Evolutionary conservation across 495 filamentous ascomycete species (phyloP).

Genomic region (Penicillium desertorum): DNA sequence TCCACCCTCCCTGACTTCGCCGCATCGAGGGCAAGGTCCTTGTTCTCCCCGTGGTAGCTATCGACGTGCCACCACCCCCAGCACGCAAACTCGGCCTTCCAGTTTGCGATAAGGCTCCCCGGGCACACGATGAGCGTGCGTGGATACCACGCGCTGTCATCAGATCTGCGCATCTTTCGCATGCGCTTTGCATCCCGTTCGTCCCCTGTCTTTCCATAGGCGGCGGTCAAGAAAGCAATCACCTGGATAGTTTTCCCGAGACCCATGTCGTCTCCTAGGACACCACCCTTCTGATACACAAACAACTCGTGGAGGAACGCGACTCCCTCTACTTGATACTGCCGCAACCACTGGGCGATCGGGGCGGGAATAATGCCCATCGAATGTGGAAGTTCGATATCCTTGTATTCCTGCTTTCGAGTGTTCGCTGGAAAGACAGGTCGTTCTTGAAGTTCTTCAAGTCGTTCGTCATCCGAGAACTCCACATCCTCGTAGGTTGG

Average conservation of each 20-base stretch:
- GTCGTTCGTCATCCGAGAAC: slow-evolving; percentile 81
- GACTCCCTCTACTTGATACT: slow-evolving; percentile 86
- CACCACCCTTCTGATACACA: slow-evolving; percentile 87
- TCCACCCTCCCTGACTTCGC: slow-evolving; percentile 76
- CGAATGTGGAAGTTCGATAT: slow-evolving; percentile 72
- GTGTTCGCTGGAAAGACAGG: slow-evolving; percentile 65
- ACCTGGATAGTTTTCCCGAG: slow-evolving; percentile 97
- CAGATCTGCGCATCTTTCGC: slow-evolving; percentile 75
- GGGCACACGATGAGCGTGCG: slow-evolving; percentile 84
- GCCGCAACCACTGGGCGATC: slow-evolving; percentile 88
- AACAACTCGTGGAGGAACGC: slow-evolving; percentile 87
- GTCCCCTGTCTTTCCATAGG: slow-evolving; percentile 93
- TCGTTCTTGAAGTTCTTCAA: slow-evolving; percentile 61
- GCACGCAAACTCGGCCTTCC: slow-evolving; percentile 76
- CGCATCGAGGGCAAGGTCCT: slow-evolving; percentile 68
- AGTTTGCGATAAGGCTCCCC: slow-evolving; percentile 84
- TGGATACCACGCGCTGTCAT: slow-evolving; percentile 73
- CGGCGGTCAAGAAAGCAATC: slow-evolving; percentile 87
- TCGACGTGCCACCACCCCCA: slow-evolving; percentile 98
- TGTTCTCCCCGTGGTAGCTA: slow-evolving; percentile 73
- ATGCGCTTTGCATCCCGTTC: slow-evolving; percentile 85
- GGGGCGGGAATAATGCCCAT: slow-evolving; percentile 84
- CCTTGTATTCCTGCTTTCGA: slow-evolving; percentile 66
- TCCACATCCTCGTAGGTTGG: slow-evolving; percentile 78
- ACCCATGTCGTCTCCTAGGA: slow-evolving; percentile 96